Evolutionary conservation across 2,329 filamentous ascomycete genomes (phyloP).

Genomic region (Scytalidium sp.): DNA sequence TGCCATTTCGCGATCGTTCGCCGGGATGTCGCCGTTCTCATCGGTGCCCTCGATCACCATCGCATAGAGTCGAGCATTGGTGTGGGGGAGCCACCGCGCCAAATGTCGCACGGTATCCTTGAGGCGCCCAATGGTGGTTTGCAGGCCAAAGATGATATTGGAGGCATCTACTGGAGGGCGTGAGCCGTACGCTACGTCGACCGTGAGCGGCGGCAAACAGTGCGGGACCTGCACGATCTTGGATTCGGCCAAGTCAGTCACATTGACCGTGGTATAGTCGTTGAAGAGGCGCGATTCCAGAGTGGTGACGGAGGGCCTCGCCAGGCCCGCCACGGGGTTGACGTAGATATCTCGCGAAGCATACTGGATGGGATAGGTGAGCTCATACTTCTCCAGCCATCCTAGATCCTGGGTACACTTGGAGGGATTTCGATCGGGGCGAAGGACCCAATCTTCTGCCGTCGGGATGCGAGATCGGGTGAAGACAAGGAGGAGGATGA

Average conservation of each 20-base stretch:
- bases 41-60: constrained; percentile 24
- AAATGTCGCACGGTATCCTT: constrained; percentile 26
- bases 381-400: constrained; percentile 25
- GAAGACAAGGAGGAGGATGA: constrained; percentile 14
- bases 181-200: constrained; percentile 19
- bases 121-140: constrained; percentile 25
- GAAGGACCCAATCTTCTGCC: constrained; percentile 12
- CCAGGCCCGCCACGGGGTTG: constrained; percentile 7
- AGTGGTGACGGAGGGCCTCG: constrained; percentile 19
- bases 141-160: constrained; percentile 46
- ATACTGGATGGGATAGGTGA: constrained; percentile 25
- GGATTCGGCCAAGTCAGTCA: constrained; percentile 18
- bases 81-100: constrained; percentile 26
- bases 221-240: constrained; percentile 10
- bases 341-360: constrained; percentile 24
- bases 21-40: constrained; percentile 14
- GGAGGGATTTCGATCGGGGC: background rate
- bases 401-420: constrained; percentile 19
- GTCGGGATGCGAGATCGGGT: constrained; percentile 9
- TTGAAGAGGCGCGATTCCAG: constrained; percentile 24
- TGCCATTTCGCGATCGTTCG: constrained; percentile 20
- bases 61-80: constrained; percentile 22
- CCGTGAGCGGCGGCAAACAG: constrained; percentile 20
- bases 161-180: constrained; percentile 40
- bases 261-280: constrained; percentile 13